Evolutionary conservation across 805 yeast genomes (phyloP).

Genomic region (Yamadazyma scolyti): DNA sequence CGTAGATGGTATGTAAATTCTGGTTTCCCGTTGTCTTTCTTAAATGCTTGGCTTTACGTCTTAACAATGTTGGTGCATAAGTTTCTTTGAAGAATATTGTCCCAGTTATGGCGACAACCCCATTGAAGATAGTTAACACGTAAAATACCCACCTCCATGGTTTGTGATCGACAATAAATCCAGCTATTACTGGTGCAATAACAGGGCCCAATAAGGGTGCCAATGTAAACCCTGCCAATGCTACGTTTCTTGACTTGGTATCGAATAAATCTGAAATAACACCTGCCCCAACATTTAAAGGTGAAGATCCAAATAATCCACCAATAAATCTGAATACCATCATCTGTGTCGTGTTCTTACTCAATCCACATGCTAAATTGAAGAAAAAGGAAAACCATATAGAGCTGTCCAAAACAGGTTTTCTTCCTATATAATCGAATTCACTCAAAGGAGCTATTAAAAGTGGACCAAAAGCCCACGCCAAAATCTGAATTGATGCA

Average conservation of each 20-base stretch:
- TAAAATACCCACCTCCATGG: slow-evolving; percentile 70
- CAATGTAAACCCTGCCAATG: slow-evolving; percentile 56
- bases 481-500: slow-evolving; percentile 64
- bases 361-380: slow-evolving; percentile 60
- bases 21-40: slow-evolving; percentile 53
- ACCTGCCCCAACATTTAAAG: slow-evolving; percentile 69
- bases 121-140: slow-evolving; percentile 57
- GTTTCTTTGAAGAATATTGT: slow-evolving; percentile 55
- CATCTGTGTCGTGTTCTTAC: slow-evolving; percentile 56
- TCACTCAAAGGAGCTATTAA: slow-evolving; percentile 68
- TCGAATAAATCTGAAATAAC: slow-evolving; percentile 59
- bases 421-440: slow-evolving; percentile 52
- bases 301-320: slow-evolving; percentile 66
- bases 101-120: slow-evolving; percentile 39
- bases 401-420: slow-evolving; percentile 49
- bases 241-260: slow-evolving; percentile 48
- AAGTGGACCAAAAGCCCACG: slow-evolving; percentile 67
- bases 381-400: slow-evolving; percentile 46
- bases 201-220: slow-evolving; percentile 68
- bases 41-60: slow-evolving; percentile 42
- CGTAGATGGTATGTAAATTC: slow-evolving; percentile 57
- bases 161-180: slow-evolving; percentile 48
- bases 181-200: slow-evolving; percentile 56
- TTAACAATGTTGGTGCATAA: slow-evolving; percentile 52
- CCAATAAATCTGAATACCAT: slow-evolving; percentile 59